phyloP scores from a whole-genome alignment of 345 rosid genomes.

The Bruguiera sexangula region DNA sequence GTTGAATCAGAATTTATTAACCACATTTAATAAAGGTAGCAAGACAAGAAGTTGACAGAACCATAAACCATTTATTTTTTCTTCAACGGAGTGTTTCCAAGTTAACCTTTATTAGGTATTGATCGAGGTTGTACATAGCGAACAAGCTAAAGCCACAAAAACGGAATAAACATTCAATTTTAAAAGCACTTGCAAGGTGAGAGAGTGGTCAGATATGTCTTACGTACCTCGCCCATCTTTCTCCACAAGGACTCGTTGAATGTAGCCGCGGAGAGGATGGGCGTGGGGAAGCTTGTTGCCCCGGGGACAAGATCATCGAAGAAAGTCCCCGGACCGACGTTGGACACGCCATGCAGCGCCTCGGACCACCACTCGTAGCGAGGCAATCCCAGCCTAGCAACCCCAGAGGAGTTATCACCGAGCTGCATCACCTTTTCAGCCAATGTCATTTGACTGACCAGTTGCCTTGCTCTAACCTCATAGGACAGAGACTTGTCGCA shows the following conservation, averaged over 20 bases:
- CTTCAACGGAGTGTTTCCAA: too few relatives aligned
- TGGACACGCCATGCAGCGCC: slow-evolving; percentile 47
- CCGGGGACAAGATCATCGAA: slow-evolving; percentile 32
- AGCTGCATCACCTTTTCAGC: slow-evolving; percentile 34
- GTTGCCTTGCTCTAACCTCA: slow-evolving; percentile 29
- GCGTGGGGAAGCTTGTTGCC: slow-evolving; percentile 44
- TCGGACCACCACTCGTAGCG: slow-evolving; percentile 50
- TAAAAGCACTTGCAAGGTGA: too few relatives aligned
- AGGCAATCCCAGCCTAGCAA: slow-evolving; percentile 36
- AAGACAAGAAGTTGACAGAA: too few relatives aligned
- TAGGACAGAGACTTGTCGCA: slow-evolving; percentile 32
- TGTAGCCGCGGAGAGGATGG: slow-evolving; percentile 34
- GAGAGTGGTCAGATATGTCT: too few relatives aligned
- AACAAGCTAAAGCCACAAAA: too few relatives aligned
- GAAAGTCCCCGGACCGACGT: slow-evolving; percentile 32
- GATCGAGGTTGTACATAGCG: too few relatives aligned
- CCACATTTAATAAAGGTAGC: too few relatives aligned
- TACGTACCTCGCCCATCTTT: slow-evolving; percentile 37
- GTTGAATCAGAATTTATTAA: too few relatives aligned
- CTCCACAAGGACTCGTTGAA: slow-evolving; percentile 45
- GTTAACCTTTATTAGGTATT: too few relatives aligned
- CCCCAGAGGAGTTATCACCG: slow-evolving; percentile 24
- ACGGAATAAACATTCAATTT: too few relatives aligned
- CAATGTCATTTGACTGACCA: slow-evolving; percentile 33
- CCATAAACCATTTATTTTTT: too few relatives aligned